phyloP scores from a whole-genome alignment of 768 basidiomycete species.

The Boletus insuetus region DNA sequence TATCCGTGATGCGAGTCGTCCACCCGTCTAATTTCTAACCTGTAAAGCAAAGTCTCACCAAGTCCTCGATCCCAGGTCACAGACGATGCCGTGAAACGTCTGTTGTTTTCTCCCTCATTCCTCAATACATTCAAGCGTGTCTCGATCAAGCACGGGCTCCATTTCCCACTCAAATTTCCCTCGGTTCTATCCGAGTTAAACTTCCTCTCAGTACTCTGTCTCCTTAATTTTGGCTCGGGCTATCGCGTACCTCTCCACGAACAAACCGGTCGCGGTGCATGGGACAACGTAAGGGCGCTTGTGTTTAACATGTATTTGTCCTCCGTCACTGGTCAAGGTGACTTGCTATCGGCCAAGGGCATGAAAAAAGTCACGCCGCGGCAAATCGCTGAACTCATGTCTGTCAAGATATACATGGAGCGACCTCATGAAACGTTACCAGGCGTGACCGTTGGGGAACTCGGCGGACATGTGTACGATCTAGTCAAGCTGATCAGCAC shows the following conservation, averaged over 20 bases:
- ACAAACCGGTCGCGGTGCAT: slow-evolving; percentile 76
- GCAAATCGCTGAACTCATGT: slow-evolving; percentile 72
- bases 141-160: slow-evolving; percentile 63
- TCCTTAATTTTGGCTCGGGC: slow-evolving; percentile 83
- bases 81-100: slow-evolving; percentile 51
- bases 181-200: slow-evolving; percentile 75
- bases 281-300: slow-evolving; percentile 77
- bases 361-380: slow-evolving; percentile 51
- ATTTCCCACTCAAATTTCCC: slow-evolving; percentile 77
- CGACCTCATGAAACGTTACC: slow-evolving; percentile 63
- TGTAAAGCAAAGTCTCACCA: slow-evolving; percentile 7
- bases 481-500: slow-evolving; percentile 64
- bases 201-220: slow-evolving; percentile 69
- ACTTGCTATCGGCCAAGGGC: slow-evolving; percentile 65
- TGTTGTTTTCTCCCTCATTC: slow-evolving; percentile 66
- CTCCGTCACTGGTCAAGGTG: slow-evolving; percentile 50
- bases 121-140: slow-evolving; percentile 59
- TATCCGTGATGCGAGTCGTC: not conserved
- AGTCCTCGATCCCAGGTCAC: slow-evolving; percentile 46
- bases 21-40: not conserved
- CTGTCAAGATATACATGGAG: slow-evolving; percentile 68
- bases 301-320: slow-evolving; percentile 70
- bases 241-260: slow-evolving; percentile 73
- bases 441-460: slow-evolving; percentile 70
- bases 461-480: slow-evolving; percentile 72